Evolutionary conservation across 2,329 filamentous ascomycete genomes (phyloP).

Genomic region (Fusarium bulbicola): DNA sequence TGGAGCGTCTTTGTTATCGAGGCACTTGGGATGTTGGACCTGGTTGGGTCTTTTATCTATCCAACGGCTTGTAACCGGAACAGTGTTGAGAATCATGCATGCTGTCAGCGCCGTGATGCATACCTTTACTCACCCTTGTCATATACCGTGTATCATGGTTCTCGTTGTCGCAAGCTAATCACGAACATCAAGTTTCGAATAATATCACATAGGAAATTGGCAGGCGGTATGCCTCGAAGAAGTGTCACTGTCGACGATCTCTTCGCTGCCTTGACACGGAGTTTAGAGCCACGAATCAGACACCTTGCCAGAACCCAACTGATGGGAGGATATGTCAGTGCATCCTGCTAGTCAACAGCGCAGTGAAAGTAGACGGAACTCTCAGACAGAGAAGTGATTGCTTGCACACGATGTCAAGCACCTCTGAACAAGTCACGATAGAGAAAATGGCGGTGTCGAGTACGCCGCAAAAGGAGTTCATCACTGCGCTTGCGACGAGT

Average conservation of each 20-base stretch:
- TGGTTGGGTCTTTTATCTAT: not conserved
- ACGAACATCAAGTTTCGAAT: rapidly evolving
- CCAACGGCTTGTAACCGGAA: no score
- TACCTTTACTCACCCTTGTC: rapidly evolving
- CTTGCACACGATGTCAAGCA: not conserved
- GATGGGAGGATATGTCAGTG: not conserved
- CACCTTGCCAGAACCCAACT: rapidly evolving
- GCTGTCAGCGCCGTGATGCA: not conserved
- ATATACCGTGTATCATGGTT: not conserved
- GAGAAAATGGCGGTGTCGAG: not conserved
- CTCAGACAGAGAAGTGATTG: no score
- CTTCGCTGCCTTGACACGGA: rapidly evolving
- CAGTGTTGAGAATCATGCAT: rapidly evolving
- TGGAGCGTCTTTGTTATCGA: rapidly evolving
- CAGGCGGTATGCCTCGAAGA: rapidly evolving
- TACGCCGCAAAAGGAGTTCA: not conserved
- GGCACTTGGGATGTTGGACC: rapidly evolving
- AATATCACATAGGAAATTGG: rapidly evolving
- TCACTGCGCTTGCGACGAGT: not conserved
- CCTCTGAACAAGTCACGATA: not conserved
- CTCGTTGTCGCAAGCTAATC: rapidly evolving
- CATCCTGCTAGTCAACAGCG: rapidly evolving
- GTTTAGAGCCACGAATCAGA: rapidly evolving
- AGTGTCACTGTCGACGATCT: rapidly evolving
- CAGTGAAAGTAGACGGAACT: not conserved